Evolutionary conservation across 805 yeast genomes (phyloP), one percentile per base, ranked within the genome.

Genomic region (Candida peoriensis): DNA sequence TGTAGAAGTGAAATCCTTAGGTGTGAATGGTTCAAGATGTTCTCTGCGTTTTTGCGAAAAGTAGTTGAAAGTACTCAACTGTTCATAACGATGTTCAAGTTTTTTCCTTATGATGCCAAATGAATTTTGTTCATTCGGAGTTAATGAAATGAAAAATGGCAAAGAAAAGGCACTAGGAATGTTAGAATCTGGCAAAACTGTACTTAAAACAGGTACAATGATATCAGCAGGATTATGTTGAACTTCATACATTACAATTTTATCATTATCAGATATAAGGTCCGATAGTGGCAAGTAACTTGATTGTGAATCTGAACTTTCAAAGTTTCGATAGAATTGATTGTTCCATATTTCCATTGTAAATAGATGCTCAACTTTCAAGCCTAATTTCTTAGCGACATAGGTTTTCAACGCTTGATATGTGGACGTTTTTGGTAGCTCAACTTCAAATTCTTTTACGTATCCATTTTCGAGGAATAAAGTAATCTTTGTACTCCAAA

Each of bases 251-350:
- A 87, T 77, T 34, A 79, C 68, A 24, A 85, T 65, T 11, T 69
- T 70, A 48, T 88, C 97, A 21, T 67, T 60, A 7, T 67, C 68
- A 2, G 73, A 62, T 14, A 88, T 81, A 30, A 82, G 56, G 40
- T 82, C 93, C 20, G 78, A 67, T 11, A 83, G 63, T 1, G 93
- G 87, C 23, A 81, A 55, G 46, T 74, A 83, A 5, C 54, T 51
- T 2, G 70, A 46, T 20, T 57, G 59, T 18, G 80, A 69, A 27
- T 70, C 78, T n/a, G 74, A 57, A 27, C 73, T 70, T 42, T 80
- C 87, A 57, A 78, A 81, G 53, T 81, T 76, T 35, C 70, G 75
- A 63, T 78, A 86, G 38, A 89, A 73, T 44, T 76, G 80, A 39
- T 72, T 67, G 38, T 74, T 75, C 62, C 78, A 86, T 4, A 87